Conservation (phyloP, 805 yeast genomes). For the Yamadazyma paraphyllophila region DNA sequence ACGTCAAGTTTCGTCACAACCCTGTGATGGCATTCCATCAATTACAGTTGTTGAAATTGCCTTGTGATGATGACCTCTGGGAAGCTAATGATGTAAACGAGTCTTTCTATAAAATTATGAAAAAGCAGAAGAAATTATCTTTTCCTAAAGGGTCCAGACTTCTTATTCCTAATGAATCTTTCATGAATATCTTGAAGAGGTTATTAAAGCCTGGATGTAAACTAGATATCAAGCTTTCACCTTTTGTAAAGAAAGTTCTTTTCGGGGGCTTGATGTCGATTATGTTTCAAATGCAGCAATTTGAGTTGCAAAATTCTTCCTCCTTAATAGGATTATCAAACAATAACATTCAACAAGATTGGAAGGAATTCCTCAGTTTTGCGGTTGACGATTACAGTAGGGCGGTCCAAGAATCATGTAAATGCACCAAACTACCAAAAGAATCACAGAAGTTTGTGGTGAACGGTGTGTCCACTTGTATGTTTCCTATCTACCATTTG, state of each 20-base stretch:
- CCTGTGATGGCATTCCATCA: conserved; percentile 40
- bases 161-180: conserved; percentile 29
- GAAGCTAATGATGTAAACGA: conserved; percentile 37
- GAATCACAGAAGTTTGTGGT: conserved; percentile 8
- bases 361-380: conserved; percentile 70
- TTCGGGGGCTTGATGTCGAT: conserved; percentile 27
- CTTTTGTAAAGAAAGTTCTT: conserved; percentile 62
- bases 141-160: not conserved
- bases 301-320: conserved; percentile 44
- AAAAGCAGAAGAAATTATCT: conserved; percentile 32
- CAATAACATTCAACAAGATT: conserved; percentile 41
- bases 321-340: conserved; percentile 23
- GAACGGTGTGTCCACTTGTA: conserved; percentile 12
- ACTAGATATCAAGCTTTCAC: conserved; percentile 17
- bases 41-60: conserved; percentile 38
- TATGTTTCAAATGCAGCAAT: conserved; percentile 30
- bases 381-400: conserved; percentile 58
- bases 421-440: conserved; percentile 4
- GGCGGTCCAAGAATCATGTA: conserved; percentile 10
- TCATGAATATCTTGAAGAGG: conserved; percentile 56
- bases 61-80: conserved; percentile 42
- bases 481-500: conserved; percentile 65
- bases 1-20: conserved; percentile 75
- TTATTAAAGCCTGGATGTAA: conserved; percentile 37
- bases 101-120: conserved; percentile 37